Evolutionary conservation across 495 filamentous ascomycete species (phyloP).

Genomic region (Penicillium salamii): DNA sequence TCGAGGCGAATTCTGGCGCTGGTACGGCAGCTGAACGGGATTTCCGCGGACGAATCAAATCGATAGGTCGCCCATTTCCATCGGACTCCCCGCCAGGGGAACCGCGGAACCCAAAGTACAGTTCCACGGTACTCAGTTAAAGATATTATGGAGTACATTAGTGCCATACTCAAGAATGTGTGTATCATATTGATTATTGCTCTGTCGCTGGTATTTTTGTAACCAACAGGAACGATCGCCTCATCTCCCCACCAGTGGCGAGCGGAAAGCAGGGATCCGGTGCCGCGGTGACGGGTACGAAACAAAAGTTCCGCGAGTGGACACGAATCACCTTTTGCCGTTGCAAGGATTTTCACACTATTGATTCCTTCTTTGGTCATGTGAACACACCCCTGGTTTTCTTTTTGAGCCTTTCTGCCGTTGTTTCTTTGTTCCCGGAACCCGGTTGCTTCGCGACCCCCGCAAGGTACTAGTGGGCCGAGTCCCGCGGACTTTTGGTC

Average conservation of each 20-base stretch:
- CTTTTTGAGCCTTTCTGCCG: background rate
- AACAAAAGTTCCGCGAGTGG: conserved; percentile 19
- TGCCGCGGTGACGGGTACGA: conserved; percentile 42
- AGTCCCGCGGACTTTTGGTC: conserved; percentile 4
- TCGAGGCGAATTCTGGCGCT: background rate
- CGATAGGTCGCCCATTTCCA: background rate
- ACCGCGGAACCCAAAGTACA: conserved; percentile 6
- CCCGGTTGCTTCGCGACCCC: background rate
- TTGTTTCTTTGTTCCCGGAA: background rate
- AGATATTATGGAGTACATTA: conserved; percentile 8
- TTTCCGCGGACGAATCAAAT: conserved; percentile 17
- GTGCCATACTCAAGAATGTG: background rate
- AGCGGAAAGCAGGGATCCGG: conserved; percentile 36
- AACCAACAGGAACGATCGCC: conserved; percentile 24
- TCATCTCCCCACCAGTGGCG: conserved; percentile 15
- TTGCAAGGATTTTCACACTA: conserved; percentile 26
- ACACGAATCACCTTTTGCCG: conserved; percentile 11
- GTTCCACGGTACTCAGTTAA: conserved; percentile 11
- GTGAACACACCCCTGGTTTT: conserved; percentile 21
- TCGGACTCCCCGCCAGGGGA: conserved; percentile 10
- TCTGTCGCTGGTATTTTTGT: conserved; percentile 8
- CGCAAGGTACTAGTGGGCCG: conserved; percentile 1
- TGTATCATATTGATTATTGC: conserved; percentile 1
- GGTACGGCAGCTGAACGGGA: conserved; percentile 6
- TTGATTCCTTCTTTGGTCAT: conserved; percentile 30